Base-by-base conservation (phyloP, 2,329 filamentous ascomycete genomes). In the Hysterium pulicare region DNA sequence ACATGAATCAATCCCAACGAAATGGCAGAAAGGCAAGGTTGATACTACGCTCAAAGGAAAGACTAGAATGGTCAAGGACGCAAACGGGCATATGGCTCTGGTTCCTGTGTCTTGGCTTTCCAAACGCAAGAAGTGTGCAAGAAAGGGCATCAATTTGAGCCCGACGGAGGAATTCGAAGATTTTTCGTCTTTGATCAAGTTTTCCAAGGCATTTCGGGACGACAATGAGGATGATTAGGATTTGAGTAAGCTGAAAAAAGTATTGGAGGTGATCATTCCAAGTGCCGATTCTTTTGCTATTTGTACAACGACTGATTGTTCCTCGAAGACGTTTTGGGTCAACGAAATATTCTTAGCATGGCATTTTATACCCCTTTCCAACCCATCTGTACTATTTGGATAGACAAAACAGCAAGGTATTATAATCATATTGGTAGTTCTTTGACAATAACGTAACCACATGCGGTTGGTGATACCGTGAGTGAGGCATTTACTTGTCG, bases 161-260 rank as follows among this genome's bases (percentile, higher is more conserved):
- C n/a, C n/a, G n/a, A n/a, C n/a, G 1, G 48, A 55, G 4, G 24
- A 45, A 3, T 19, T 39, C 5, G 44, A 53, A 34, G 50, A 33
- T 3, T 61, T 60, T 22, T 56, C 48, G 0, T 62, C 58, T 1
- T 38, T 64, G 20, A 57, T 62, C 15, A 52, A 47, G 26, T 60
- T 64, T 21, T 59, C 60, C 0, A 56, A 58, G 21, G 54, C 47
- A 0, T 60, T 62, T 36, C 49, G 50, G 33, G 42, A 49, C 11
- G 51, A 50, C 2, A 47, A 52, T 5, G 48, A n/a, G n/a, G n/a
- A n/a, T n/a, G n/a, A n/a, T n/a, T n/a, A n/a, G n/a, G n/a, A n/a
- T n/a, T n/a, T n/a, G n/a, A n/a, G n/a, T n/a, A n/a, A n/a, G n/a
- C n/a, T n/a, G n/a, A n/a, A n/a, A n/a, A n/a, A n/a, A 55, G 11